Base-by-base conservation (phyloP, 2,329 filamentous ascomycete genomes). In the Triangularia verruculosa region DNA sequence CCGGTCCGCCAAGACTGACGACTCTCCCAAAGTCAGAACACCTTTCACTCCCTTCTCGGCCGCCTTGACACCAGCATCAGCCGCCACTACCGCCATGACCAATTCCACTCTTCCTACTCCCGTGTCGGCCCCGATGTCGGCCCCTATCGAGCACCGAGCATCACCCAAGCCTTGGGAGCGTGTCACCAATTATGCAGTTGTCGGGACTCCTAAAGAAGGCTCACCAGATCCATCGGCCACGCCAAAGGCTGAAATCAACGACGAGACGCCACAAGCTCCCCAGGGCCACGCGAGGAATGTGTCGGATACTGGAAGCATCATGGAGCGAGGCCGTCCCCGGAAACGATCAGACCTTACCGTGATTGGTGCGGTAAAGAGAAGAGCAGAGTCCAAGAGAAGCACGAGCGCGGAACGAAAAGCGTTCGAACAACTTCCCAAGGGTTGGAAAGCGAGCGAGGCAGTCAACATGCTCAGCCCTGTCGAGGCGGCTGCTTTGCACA, bases 371-470 rank as follows among this genome's bases (percentile, higher is more conserved):
- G 71, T 71, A 1, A 71, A 74, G 17, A 79, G 79, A 67, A 74
- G 77, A 53, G 72, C 72, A 9, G 76, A 73, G 1, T 79, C 79
- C 1, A 82, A 80, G 72, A 75, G 77, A 59, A 79, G 78, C 70
- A 76, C 77, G 68, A 82, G 79, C 66, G 77, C 80, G 1, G 86
- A 88, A 70, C 79, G 83, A 57, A 79, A 79, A 25, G 85, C 83
- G 0, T 88, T 88, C 64, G 85, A 88, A 71, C 77, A 79, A 56
- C 77, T 90, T n/a, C 88, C 87, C 0, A 79, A 79, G 61, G 87
- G 87, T 0, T 81, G 80, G 72, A 80, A 78, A 63, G 80, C 83
- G 1, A 74, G 73, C n/a, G 81, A 88, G n/a, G 87, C 83, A 0
- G 67, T 74, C 0, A 76, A 75, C 28, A 78, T 79, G 55, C 71